Conservation (phyloP, 2,329 filamentous ascomycete genomes). For the Rasamsonia emersonii region DNA sequence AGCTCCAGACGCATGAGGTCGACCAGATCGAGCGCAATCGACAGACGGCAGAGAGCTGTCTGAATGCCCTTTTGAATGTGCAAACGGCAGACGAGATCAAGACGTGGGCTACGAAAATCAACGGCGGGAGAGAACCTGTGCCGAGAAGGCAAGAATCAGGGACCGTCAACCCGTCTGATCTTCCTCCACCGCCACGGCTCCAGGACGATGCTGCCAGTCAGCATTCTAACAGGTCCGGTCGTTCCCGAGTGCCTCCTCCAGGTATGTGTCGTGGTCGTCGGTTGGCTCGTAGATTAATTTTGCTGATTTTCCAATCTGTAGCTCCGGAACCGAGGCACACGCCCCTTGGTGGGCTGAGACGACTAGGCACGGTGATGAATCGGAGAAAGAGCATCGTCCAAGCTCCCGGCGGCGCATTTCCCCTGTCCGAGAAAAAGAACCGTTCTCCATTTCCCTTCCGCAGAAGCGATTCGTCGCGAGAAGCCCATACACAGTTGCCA, state of each 20-base stretch:
- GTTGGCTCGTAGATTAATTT: neutral
- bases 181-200: conserved; percentile 31
- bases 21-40: conserved; percentile 75
- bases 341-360: conserved; percentile 36
- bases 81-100: conserved; percentile 79
- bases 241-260: conserved; percentile 24
- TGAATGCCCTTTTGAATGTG: conserved; percentile 77
- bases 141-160: conserved; percentile 16
- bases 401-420: conserved; percentile 20
- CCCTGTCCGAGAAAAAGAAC: conserved; percentile 32
- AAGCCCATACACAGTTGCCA: conserved; percentile 28
- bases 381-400: conserved; percentile 35
- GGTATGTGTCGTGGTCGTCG: conserved; percentile 11
- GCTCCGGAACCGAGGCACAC: conserved; percentile 31
- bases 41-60: conserved; percentile 64
- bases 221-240: conserved; percentile 42
- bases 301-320: conserved; percentile 14
- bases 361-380: conserved; percentile 41
- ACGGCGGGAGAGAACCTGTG: conserved; percentile 26
- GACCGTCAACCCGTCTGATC: conserved; percentile 11
- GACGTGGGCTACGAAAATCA: conserved; percentile 32
- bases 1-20: conserved; percentile 85
- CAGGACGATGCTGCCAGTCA: conserved; percentile 49
- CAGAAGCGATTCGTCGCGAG: conserved; percentile 30
- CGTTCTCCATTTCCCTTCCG: conserved; percentile 37